Base-by-base conservation (phyloP, 176 grass and related monocot genomes). In the Juncus inflexus region DNA sequence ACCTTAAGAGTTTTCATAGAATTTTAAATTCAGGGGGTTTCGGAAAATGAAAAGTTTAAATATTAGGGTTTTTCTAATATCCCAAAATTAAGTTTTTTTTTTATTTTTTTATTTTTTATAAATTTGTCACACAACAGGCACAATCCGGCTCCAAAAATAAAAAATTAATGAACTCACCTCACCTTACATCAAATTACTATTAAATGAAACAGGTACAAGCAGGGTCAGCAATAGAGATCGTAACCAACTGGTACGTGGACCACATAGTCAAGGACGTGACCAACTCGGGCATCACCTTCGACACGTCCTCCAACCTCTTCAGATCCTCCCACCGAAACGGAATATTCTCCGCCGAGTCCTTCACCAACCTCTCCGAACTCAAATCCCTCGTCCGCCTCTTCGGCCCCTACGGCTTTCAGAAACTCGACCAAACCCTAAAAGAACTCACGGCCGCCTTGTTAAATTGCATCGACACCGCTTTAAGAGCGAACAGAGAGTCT, bases 361-460 rank as follows among this genome's bases (percentile, higher is more conserved):
- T 89, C 78, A 97, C 92, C 15, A 86, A 91, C 74, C 69, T 81
- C 76, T 78, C 79, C 65, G 92, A 91, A 80, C 77, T 96, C 7
- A 96, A 91, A 86, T 85, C 87, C 66, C 62, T 96, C 64, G 78
- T 96, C 76, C 84, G 71, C 66, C 80, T 91, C 45, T 91, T 91
- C 83, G 92, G 92, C 81, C 76, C 81, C 53, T 96, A 96, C 83
- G 92, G 92, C 73, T 83, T 96, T 64, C 87, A 91, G 65, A 83
- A 70, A 77, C 76, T 96, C 70, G 87, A 96, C 58, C 77, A 72
- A 77, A 79, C 87, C 77, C 63, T 96, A 50, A 86, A 71, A 78
- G 92, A 96, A 77, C 87, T 91, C 65, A 91, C 92, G 49, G 86
- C 92, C 74, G 92, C 92, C 13, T 72, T 96, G 6, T 73, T 96